These are phyloP conservation scores for Epithemia pelagica DNA, from an alignment of 108 stramenopile species.

Conservation along the genomic window DNA sequence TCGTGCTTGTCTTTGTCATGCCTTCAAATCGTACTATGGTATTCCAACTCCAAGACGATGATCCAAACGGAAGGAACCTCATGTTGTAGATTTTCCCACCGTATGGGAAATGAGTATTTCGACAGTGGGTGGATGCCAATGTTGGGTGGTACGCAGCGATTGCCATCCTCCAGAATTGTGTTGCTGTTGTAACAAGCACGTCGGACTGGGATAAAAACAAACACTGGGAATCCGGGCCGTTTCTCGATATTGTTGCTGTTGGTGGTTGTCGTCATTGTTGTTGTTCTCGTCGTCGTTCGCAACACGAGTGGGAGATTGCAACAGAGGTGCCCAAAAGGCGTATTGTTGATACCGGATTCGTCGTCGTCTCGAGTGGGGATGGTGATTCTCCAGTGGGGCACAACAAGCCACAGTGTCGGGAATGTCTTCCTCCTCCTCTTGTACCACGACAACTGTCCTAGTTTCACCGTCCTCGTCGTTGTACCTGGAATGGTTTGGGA, in stretches of 20 bases:
- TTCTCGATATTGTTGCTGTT: background rate
- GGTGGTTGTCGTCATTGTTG: background rate
- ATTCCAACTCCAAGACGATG: too few species aligned
- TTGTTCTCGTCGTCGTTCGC: constrained; percentile 13
- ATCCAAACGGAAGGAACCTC: too few species aligned
- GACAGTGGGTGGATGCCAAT: constrained; percentile 48
- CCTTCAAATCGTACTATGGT: too few species aligned
- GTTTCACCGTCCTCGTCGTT: too few species aligned
- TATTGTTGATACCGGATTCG: background rate
- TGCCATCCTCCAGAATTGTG: constrained; percentile 50
- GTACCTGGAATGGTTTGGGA: constrained; percentile 44
- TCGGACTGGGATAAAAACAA: constrained; percentile 36
- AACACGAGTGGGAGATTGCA: background rate
- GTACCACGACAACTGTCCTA: too few species aligned
- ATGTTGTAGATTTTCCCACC: too few species aligned
- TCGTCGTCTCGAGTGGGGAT: background rate
- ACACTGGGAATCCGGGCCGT: too few species aligned
- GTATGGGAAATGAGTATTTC: too few species aligned
- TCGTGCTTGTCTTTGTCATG: too few species aligned
- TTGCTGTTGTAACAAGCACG: constrained; percentile 26
- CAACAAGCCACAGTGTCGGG: constrained; percentile 49
- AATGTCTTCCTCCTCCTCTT: too few species aligned
- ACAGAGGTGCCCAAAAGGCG: background rate
- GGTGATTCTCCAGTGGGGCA: constrained; percentile 14
- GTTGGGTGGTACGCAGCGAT: constrained; percentile 22